Evolutionary conservation across 2,329 filamentous ascomycete genomes (phyloP), one percentile per base, ranked within the genome.

Genomic region (Cladophialophora carrionii): DNA sequence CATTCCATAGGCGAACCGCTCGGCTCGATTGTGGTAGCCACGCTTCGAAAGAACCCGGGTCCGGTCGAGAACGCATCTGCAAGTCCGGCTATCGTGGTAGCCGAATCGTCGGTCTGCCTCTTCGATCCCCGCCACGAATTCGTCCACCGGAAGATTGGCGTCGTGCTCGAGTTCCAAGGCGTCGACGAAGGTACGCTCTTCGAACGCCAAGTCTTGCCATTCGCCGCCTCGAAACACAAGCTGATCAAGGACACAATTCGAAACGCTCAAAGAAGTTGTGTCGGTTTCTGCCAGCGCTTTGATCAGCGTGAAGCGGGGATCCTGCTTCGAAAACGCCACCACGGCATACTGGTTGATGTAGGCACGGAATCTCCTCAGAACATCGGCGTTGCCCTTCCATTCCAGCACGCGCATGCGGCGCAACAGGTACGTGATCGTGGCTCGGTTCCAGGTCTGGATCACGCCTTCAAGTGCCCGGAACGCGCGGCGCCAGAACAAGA

Each of bases 391-490:
- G 48, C 20, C 48, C 14, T 51, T 51, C 48, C 48, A 51, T 29
- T 51, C 48, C 20, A 51, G 8, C 10, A 51, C 48, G 12, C 48
- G 20, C 48, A 51, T 51, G 48, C 48, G 48, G 22, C 48, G 48
- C 20, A 51, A 29, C 9, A 51, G 48, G 48, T 51, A 51, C 24
- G 48, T 51, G 20, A 51, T 51, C 20, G 48, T 51, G 5, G 48
- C 48, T 12, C 48, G 48, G 48, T 51, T 51, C 48, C 48, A 51
- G 48, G 48, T 51, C 20, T 51, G 48, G 10, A 51, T 51, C 48
- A 51, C 48, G 24, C 48, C 48, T 51, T 51, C 48, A 10, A 51
- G 48, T 12, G 48, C 48, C 12, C 48, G 48, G 48, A 51, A 51
- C 10, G 48, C 48, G 48, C 48, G 48, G 48, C 48, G 48, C 48